These are phyloP conservation scores for Mrakia gelida DNA, from an alignment of 768 basidiomycete species.

Conservation along the genomic window DNA sequence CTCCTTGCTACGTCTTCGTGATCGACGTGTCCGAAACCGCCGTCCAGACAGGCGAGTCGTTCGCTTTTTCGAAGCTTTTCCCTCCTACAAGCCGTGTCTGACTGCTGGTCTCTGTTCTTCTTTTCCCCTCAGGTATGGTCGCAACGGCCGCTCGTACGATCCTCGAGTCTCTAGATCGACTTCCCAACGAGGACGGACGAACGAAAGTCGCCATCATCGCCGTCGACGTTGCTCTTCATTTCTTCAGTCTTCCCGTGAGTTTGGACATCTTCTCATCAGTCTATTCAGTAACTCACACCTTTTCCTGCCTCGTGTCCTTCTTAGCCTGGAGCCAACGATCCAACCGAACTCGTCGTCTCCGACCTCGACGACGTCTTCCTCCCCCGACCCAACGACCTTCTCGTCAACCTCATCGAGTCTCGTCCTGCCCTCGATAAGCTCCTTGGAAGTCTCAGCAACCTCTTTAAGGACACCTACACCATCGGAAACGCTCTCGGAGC, in stretches of 20 bases:
- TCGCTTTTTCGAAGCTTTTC: not conserved
- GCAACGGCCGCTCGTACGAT: slow-evolving; percentile 96
- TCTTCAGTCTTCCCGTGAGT: slow-evolving; percentile 86
- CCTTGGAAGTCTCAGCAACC: slow-evolving; percentile 77
- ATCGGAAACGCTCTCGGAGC: slow-evolving; percentile 93
- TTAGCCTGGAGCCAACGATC: slow-evolving; percentile 55
- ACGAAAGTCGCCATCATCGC: slow-evolving; percentile 90
- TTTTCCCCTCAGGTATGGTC: slow-evolving; percentile 69
- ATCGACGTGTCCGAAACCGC: slow-evolving; percentile 93
- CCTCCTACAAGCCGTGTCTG: not conserved
- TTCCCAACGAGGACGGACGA: slow-evolving; percentile 88
- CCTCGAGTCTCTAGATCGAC: slow-evolving; percentile 86
- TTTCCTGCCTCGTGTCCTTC: not conserved
- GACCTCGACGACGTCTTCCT: slow-evolving; percentile 97
- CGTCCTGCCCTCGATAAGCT: slow-evolving; percentile 73
- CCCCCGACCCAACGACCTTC: slow-evolving; percentile 88
- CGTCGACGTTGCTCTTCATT: slow-evolving; percentile 87
- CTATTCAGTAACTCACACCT: not conserved
- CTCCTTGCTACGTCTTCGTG: slow-evolving; percentile 92
- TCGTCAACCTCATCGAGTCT: slow-evolving; percentile 86
- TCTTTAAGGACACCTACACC: slow-evolving; percentile 95
- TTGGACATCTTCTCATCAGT: not conserved
- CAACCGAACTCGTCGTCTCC: slow-evolving; percentile 93
- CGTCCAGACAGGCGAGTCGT: slow-evolving; percentile 71
- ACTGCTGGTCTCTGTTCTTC: not conserved